Conservation (phyloP, 1,139 yeast genomes). For the Pneumocystis carinii region DNA sequence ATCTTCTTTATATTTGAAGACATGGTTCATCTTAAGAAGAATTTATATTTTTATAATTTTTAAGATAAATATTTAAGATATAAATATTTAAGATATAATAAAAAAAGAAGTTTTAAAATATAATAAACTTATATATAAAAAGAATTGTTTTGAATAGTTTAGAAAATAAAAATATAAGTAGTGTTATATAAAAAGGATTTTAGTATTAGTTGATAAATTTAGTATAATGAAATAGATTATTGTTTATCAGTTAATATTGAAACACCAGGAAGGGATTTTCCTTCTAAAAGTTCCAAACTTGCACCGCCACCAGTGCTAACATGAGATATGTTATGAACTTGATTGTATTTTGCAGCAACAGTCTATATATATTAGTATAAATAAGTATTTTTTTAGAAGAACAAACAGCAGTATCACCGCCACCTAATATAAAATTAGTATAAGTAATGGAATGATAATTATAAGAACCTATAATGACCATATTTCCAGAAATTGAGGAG, state of each 20-base stretch:
- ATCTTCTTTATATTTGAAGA: not conserved
- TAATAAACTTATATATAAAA: not conserved
- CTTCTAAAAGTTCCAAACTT: constrained; percentile 90
- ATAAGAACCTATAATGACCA: constrained; percentile 53
- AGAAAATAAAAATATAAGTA: not conserved
- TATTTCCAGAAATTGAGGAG: constrained; percentile 75
- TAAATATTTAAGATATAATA: not conserved
- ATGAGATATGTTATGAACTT: constrained; percentile 84
- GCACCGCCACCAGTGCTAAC: constrained; percentile 99
- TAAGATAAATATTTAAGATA: not conserved
- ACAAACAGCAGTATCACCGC: not conserved
- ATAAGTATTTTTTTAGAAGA: not conserved
- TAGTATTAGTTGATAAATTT: too few species aligned
- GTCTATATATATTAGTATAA: constrained; percentile 21
- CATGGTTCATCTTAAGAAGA: not conserved
- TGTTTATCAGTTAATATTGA: constrained; percentile 61
- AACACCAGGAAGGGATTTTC: constrained; percentile 96
- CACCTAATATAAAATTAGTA: not conserved
- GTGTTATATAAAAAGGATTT: too few species aligned
- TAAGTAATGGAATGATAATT: not conserved
- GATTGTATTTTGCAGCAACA: constrained; percentile 94
- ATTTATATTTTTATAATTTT: not conserved
- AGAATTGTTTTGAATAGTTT: not conserved
- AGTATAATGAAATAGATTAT: too few species aligned
- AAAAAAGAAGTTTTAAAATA: not conserved